Conservation (phyloP, 768 basidiomycete species). For the Russula earlei region DNA sequence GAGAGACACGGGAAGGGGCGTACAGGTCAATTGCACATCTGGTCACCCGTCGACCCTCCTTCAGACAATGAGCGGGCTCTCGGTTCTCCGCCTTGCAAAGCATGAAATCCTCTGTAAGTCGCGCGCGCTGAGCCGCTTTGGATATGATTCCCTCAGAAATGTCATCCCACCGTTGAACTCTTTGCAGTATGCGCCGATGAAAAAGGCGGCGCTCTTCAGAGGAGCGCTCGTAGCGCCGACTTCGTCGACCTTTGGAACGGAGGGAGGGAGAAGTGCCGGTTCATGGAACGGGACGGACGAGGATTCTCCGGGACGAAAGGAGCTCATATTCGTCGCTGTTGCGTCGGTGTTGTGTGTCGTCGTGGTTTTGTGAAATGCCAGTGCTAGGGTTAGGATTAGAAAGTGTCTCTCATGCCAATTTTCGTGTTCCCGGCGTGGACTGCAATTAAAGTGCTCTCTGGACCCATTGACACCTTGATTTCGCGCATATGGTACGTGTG, state of each 20-base stretch:
- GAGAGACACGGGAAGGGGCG: slow-evolving; percentile 28
- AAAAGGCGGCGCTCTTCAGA: slow-evolving; percentile 93
- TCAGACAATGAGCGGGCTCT: slow-evolving; percentile 87
- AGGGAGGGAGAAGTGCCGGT: slow-evolving; percentile 52
- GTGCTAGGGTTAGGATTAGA: no score
- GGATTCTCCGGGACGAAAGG: slow-evolving; percentile 39
- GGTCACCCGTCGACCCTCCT: slow-evolving; percentile 92
- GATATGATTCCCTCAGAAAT: neutral
- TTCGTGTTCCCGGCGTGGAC: no score
- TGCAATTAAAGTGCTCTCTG: no score
- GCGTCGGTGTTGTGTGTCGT: slow-evolving; percentile 12
- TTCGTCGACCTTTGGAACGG: slow-evolving; percentile 75
- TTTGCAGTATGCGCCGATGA: slow-evolving; percentile 92
- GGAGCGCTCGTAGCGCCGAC: slow-evolving; percentile 87
- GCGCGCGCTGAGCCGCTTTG: neutral
- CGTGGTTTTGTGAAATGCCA: no score
- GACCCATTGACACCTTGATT: neutral
- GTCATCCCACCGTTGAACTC: slow-evolving; percentile 79
- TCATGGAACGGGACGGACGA: slow-evolving; percentile 47
- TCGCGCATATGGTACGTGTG: slow-evolving; percentile 8
- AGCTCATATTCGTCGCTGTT: slow-evolving; percentile 37
- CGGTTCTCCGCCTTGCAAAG: slow-evolving; percentile 91
- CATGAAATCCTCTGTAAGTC: slow-evolving; percentile 78
- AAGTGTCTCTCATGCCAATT: no score
- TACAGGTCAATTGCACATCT: slow-evolving; percentile 92